A percentile compares a stretch with the other conserved stretches of the same genome.
These are phyloP conservation scores for Eucalyptus albens DNA, from an alignment of 345 rosid genomes.

Conservation along the genomic window DNA sequence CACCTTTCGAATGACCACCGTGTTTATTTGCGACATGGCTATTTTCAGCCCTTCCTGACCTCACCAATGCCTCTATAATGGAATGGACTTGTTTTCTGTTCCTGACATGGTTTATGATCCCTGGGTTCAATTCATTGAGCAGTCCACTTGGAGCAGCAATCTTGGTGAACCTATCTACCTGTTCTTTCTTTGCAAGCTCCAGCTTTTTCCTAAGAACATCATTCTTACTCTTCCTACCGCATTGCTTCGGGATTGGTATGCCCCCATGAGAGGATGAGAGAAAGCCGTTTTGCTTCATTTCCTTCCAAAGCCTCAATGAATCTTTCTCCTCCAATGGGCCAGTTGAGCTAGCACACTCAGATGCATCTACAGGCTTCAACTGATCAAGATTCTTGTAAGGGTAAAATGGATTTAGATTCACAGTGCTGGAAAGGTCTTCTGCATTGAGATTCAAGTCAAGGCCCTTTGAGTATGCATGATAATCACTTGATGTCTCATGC, in stretches of 20 bases:
- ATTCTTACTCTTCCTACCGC: slow-evolving; percentile 42
- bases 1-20: slow-evolving; percentile 16
- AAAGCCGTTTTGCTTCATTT: slow-evolving; percentile 86
- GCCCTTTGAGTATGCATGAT: slow-evolving; percentile 11
- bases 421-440: slow-evolving; percentile 42
- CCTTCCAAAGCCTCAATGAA: slow-evolving; percentile 63
- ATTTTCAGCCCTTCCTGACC: slow-evolving; percentile 32
- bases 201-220: slow-evolving; percentile 48
- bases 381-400: slow-evolving; percentile 13
- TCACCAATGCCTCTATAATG: slow-evolving; percentile 67
- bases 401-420: slow-evolving; percentile 16
- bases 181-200: slow-evolving; percentile 68
- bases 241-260: slow-evolving; percentile 53
- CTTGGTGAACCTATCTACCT: slow-evolving; percentile 67
- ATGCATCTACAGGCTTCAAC: slow-evolving; percentile 23
- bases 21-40: slow-evolving; percentile 7
- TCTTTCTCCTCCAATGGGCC: slow-evolving; percentile 40
- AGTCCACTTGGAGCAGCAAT: slow-evolving; percentile 89
- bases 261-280: slow-evolving; percentile 68
- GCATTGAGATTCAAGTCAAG: slow-evolving; percentile 39
- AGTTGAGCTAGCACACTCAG: slow-evolving; percentile 68
- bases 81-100: slow-evolving; percentile 86
- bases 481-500: not conserved
- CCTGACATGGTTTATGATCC: slow-evolving; percentile 87
- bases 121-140: slow-evolving; percentile 80